These are phyloP conservation scores for Chalciporus pseudorubinellus DNA, from an alignment of 768 basidiomycete species.

Conservation along the genomic window DNA sequence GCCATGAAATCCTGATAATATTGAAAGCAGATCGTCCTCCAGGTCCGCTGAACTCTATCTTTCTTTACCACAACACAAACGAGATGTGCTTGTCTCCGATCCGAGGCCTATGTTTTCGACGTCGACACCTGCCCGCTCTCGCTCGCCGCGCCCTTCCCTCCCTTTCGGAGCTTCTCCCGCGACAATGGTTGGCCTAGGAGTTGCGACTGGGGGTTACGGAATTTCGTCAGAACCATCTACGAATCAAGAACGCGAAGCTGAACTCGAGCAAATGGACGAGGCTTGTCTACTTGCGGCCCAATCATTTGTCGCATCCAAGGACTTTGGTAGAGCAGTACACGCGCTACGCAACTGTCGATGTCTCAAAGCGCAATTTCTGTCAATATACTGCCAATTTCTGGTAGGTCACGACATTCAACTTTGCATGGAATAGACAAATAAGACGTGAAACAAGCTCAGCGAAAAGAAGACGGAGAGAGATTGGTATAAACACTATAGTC, in stretches of 20 bases:
- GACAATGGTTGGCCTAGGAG: slow-evolving; percentile 32
- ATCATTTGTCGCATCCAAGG: slow-evolving; percentile 70
- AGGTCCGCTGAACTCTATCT: slow-evolving; percentile 80
- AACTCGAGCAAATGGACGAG: slow-evolving; percentile 59
- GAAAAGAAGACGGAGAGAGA: slow-evolving; percentile 81
- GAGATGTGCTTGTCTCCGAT: slow-evolving; percentile 30
- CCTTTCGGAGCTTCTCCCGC: slow-evolving; percentile 33
- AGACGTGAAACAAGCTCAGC: slow-evolving; percentile 51
- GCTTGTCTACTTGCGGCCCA: slow-evolving; percentile 74
- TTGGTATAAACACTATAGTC: slow-evolving; percentile 82
- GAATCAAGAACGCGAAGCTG: slow-evolving; percentile 38
- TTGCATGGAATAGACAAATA: slow-evolving; percentile 3
- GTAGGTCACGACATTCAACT: slow-evolving; percentile 46
- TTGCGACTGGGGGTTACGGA: slow-evolving; percentile 20
- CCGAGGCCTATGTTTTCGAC: slow-evolving; percentile 46
- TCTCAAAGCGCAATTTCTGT: slow-evolving; percentile 71
- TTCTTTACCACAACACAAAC: slow-evolving; percentile 51
- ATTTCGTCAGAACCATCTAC: slow-evolving; percentile 17
- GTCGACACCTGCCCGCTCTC: slow-evolving; percentile 55
- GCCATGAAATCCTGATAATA: slow-evolving; percentile 7
- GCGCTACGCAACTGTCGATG: slow-evolving; percentile 64
- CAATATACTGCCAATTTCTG: slow-evolving; percentile 79
- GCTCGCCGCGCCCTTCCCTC: slow-evolving; percentile 39
- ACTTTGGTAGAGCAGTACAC: slow-evolving; percentile 71
- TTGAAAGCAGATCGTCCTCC: slow-evolving; percentile 14